Base-by-base conservation (phyloP, 2,329 filamentous ascomycete species). In the Aurifilum marmelostoma region DNA sequence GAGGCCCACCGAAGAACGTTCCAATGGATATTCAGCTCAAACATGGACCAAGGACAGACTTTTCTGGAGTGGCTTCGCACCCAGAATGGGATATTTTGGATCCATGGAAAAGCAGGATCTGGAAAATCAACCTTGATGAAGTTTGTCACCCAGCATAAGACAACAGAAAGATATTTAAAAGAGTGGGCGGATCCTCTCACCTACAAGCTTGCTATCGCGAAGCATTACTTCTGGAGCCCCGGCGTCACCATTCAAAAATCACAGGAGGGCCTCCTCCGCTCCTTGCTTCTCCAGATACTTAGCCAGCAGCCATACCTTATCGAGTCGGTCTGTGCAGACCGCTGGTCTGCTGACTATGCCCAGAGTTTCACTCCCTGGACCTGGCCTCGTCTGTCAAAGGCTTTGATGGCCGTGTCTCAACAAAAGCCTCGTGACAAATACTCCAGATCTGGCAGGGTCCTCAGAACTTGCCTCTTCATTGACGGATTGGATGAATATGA, bases 401-500 rank as follows among this genome's bases (percentile, higher is more conserved):
- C 56, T 1, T n/a, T 66, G 65, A 56, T 16, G 12, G 4, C 52
- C 7, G 6, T 56, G 27, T 29, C 27, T 12, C 52, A 56, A 2
- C 52, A 18, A 29, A 18, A 32, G 24, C 7, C 27, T 29, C 12
- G 18, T 6, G 24, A 16, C 12, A 24, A 56, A 56, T 14, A 27
- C 18, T 50, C 65, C 9, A 34, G n/a, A 56, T 18, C 7, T 34
- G 47, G 12, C 52, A 39, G 18, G 21, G 9, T 5, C 66, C 21
- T 65, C 41, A 65, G 32, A 9, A 1, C 71, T 9, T 73, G 72
- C 24, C 27, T 56, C 52, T 63, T 72, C 27, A 67, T 72, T 41
- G 70, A 72, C 32, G 70, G 70, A 14, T 37, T 72, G 3, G 71
- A 73, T n/a, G 71, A 73, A 27, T 73, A 72, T 32, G 50, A 67